Conservation (phyloP, 2,329 filamentous ascomycete genomes). For the Diaporthe citrichinensis region DNA sequence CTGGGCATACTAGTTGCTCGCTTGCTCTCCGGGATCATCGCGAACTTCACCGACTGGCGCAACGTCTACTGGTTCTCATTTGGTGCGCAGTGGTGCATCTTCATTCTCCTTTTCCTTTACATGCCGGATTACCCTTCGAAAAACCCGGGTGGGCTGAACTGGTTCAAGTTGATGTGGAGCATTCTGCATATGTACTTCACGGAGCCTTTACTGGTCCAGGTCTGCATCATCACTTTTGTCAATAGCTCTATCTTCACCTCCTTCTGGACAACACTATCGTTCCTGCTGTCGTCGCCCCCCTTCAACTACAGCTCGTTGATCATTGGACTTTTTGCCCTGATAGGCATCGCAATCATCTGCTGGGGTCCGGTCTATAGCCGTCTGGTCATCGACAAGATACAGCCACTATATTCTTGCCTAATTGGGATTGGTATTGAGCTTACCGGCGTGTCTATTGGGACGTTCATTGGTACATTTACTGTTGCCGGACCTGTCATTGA, state of each 20-base stretch:
- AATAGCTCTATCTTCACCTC: slow-evolving; percentile 65
- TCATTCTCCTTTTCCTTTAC: slow-evolving; percentile 75
- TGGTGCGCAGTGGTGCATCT: slow-evolving; percentile 77
- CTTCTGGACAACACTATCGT: slow-evolving; percentile 79
- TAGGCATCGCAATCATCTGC: slow-evolving; percentile 79
- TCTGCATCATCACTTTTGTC: slow-evolving; percentile 76
- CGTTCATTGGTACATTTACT: slow-evolving; percentile 75
- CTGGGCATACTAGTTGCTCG: slow-evolving; percentile 84
- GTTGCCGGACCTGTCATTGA: slow-evolving; percentile 82
- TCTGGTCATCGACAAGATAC: slow-evolving; percentile 77
- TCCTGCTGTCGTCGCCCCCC: slow-evolving; percentile 78
- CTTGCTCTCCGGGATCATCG: slow-evolving; percentile 80
- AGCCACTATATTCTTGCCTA: slow-evolving; percentile 77
- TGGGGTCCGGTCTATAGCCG: slow-evolving; percentile 79
- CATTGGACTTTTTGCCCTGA: slow-evolving; percentile 85
- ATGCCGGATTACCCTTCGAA: slow-evolving; percentile 87
- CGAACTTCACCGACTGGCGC: slow-evolving; percentile 81
- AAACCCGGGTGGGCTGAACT: slow-evolving; percentile 75
- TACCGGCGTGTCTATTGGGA: slow-evolving; percentile 75
- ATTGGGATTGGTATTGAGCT: slow-evolving; percentile 72
- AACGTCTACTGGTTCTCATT: slow-evolving; percentile 85
- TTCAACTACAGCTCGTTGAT: slow-evolving; percentile 77
- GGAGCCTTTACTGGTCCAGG: slow-evolving; percentile 79
- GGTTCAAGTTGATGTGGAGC: slow-evolving; percentile 74
- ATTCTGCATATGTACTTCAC: slow-evolving; percentile 75